A percentile compares a stretch with the other conserved stretches of the same genome.
Conservation (phyloP, 495 filamentous ascomycete genomes). For the Annulohypoxylon maeteangense region DNA sequence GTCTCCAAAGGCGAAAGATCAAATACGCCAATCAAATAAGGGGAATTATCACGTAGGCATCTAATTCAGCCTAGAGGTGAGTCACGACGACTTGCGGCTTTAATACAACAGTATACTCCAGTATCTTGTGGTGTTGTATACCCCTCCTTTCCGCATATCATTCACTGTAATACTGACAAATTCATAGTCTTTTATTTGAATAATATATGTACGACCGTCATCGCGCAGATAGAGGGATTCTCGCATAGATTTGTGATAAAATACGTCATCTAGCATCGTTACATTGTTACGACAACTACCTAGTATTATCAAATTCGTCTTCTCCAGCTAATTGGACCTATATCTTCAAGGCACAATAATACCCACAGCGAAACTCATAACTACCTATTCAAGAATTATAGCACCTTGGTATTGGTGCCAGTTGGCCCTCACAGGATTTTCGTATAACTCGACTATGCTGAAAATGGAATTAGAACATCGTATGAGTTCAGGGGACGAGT, state of each 20-base stretch:
- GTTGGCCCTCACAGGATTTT: neutral
- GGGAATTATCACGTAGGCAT: neutral
- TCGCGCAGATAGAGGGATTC: constrained; percentile 6
- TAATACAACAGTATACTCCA: neutral
- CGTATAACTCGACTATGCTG: neutral
- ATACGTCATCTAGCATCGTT: constrained; percentile 10
- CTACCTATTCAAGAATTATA: neutral
- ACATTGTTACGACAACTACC: constrained; percentile 5
- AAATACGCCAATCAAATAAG: neutral
- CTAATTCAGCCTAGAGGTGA: neutral
- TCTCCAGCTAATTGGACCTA: constrained; percentile 23
- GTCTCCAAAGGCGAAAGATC: neutral
- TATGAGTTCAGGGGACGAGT: neutral
- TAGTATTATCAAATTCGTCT: constrained; percentile 30
- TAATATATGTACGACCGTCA: neutral
- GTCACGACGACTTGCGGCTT: neutral
- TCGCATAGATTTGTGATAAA: constrained; percentile 4
- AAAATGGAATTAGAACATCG: neutral
- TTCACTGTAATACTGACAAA: neutral
- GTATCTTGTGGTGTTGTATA: too few species aligned
- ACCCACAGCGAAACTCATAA: neutral
- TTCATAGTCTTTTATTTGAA: constrained; percentile 12
- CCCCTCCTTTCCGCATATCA: neutral
- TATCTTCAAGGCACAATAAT: neutral
- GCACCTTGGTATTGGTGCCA: neutral